Percentiles rank a stretch among this genome's conserved stretches.
Conservation (phyloP, 176 grass and related monocot species). For the Oryza glaberrima region DNA sequence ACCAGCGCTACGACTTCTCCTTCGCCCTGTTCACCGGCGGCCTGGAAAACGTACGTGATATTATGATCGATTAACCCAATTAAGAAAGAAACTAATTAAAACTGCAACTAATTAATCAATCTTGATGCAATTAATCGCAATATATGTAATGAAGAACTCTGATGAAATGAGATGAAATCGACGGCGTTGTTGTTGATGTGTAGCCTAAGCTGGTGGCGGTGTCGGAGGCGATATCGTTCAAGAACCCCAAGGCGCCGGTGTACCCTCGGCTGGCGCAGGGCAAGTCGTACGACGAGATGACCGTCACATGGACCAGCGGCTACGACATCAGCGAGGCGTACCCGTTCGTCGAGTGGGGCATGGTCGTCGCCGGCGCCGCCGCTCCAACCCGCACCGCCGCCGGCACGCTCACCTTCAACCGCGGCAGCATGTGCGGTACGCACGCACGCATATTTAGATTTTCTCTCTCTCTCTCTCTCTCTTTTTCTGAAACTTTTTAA, state of each 20-base stretch:
- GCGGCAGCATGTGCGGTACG: conserved; percentile 82
- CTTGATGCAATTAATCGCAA: not conserved
- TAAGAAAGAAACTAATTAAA: no score
- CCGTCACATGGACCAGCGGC: conserved; percentile 90
- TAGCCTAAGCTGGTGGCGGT: conserved; percentile 70
- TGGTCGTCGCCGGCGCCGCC: conserved; percentile 32
- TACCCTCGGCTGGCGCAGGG: conserved; percentile 93
- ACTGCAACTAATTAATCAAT: not conserved
- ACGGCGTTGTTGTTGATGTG: not conserved
- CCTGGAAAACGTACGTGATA: conserved; percentile 50
- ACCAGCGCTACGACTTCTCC: conserved; percentile 83
- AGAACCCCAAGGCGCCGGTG: conserved; percentile 85
- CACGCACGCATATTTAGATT: no score
- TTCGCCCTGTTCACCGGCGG: conserved; percentile 80
- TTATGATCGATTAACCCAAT: no score
- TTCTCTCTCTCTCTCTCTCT: no score
- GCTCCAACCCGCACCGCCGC: conserved; percentile 57
- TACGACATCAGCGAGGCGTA: conserved; percentile 84
- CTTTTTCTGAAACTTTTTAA: no score
- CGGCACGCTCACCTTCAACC: conserved; percentile 79
- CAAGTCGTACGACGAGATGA: conserved; percentile 84
- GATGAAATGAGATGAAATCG: not conserved
- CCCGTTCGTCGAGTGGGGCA: conserved; percentile 93
- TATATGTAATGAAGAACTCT: not conserved
- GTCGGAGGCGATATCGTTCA: conserved; percentile 63